phyloP scores from a whole-genome alignment of 1,284 basidiomycete genomes.

The Schizophyllum commune region DNA sequence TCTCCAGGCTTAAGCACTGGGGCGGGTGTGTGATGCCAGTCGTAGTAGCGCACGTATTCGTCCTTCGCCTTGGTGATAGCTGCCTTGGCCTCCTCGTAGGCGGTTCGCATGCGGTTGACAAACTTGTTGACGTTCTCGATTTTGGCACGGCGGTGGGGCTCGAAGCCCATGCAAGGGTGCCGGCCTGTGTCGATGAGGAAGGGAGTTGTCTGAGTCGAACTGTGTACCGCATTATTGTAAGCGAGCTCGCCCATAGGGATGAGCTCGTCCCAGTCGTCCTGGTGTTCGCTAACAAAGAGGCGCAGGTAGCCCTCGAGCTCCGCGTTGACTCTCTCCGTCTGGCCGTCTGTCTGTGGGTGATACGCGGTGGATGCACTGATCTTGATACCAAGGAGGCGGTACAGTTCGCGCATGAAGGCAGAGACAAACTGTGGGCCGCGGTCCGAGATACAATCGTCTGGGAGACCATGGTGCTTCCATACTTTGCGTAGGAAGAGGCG shows the following conservation, averaged over 20 bases:
- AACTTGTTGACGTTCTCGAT: conserved; percentile 5
- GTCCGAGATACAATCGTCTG: conserved; percentile 25
- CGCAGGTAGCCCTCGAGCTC: conserved; percentile 25
- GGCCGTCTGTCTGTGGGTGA: too few relatives aligned
- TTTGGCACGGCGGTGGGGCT: background rate
- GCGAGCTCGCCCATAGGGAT: conserved; percentile 24
- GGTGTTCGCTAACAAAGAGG: conserved; percentile 21
- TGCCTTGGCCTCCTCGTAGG: conserved; percentile 8
- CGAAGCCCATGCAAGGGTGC: background rate
- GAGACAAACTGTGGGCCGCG: conserved; percentile 27
- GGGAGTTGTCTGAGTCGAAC: conserved; percentile 18
- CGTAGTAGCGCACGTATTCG: conserved; percentile 10
- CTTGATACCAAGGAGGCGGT: conserved; percentile 19
- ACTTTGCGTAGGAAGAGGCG: conserved; percentile 18
- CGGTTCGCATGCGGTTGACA: conserved; percentile 11
- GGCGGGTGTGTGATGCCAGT: background rate
- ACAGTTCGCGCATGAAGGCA: conserved; percentile 21
- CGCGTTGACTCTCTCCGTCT: conserved; percentile 28
- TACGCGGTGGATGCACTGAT: conserved; percentile 27
- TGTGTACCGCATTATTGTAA: conserved; percentile 21
- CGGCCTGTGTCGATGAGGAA: conserved; percentile 4
- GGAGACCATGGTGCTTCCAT: conserved; percentile 25
- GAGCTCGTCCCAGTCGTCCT: conserved; percentile 29
- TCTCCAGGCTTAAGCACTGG: conserved; percentile 3
- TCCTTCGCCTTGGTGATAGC: conserved; percentile 11